Evolutionary conservation across 139 green algal genomes (phyloP), one percentile per base, ranked within the genome.

Genomic region (Chlorella sp.): DNA sequence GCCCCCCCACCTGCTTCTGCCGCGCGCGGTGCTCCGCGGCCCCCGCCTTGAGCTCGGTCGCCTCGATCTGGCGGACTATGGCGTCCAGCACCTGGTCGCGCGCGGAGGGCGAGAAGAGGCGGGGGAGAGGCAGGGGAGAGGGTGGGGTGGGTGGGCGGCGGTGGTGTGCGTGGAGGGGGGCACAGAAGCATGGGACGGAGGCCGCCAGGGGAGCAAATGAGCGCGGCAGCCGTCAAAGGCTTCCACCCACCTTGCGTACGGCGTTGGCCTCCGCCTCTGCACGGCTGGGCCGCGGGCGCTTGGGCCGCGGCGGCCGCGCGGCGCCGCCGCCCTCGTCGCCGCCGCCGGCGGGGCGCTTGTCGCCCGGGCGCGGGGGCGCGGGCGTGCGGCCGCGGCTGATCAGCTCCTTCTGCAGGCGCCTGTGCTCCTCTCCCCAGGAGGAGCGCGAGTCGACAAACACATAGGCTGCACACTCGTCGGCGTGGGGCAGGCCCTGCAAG

Each of bases 371-470:
- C n/a, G n/a, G n/a, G n/a, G n/a, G n/a, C n/a, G n/a, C n/a, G n/a
- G n/a, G n/a, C n/a, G n/a, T n/a, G n/a, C n/a, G n/a, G n/a, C n/a
- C n/a, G n/a, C n/a, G n/a, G n/a, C n/a, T n/a, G n/a, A n/a, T n/a
- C n/a, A n/a, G n/a, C n/a, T n/a, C n/a, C n/a, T n/a, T n/a, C n/a
- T n/a, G n/a, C n/a, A n/a, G n/a, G n/a, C n/a, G n/a, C n/a, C n/a
- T n/a, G n/a, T n/a, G n/a, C 56, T 63, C 56, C 56, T 38, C 56
- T 25, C 9, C 56, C 56, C 56, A 63, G 9, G 23, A 21, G 23
- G 23, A 21, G 3, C 84, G 75, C 67, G 80, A 38, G n/a, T 88
- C 76, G n/a, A 87, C 82, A 66, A 83, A 86, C 21, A 76, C n/a
- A 55, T 88, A 91, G 25, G 27, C 43, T 8, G 36, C 27, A 35